phyloP scores from a whole-genome alignment of 1,284 basidiomycete species.

The Flammula alnicola region DNA sequence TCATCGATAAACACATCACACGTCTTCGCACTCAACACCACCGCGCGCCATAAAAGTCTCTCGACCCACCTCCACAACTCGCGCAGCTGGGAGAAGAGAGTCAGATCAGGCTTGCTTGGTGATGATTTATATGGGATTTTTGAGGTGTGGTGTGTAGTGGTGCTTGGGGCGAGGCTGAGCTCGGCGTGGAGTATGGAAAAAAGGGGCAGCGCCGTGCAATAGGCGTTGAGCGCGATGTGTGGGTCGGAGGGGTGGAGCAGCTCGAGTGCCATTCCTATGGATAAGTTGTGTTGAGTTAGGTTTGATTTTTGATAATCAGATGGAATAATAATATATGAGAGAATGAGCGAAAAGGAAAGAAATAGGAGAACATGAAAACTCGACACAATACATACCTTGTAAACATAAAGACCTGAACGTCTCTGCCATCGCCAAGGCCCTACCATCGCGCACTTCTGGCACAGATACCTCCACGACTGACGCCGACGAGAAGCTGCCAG shows the following conservation, averaged over 20 bases:
- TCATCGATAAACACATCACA: constrained; percentile 39
- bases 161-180: constrained; percentile 43
- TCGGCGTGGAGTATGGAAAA: constrained; percentile 55
- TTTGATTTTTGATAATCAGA: too few relatives aligned
- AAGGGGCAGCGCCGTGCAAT: constrained; percentile 59
- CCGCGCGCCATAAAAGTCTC: constrained; percentile 69
- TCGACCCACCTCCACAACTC: constrained; percentile 85
- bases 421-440: constrained; percentile 68
- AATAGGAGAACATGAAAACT: neutral
- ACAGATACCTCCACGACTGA: constrained; percentile 44
- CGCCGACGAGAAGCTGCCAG: constrained; percentile 44
- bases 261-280: constrained; percentile 51
- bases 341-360: too few relatives aligned
- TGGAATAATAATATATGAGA: too few relatives aligned
- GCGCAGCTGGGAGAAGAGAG: constrained; percentile 63
- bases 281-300: neutral
- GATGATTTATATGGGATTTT: constrained; percentile 28
- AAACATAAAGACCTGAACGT: constrained; percentile 68
- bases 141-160: constrained; percentile 28
- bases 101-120: constrained; percentile 41
- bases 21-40: constrained; percentile 58
- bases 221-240: constrained; percentile 54
- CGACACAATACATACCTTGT: constrained; percentile 52
- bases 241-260: constrained; percentile 52
- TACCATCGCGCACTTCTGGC: constrained; percentile 63